Conservation (phyloP, 108 stramenopile species). For the Pseudonitzschia multistriata region DNA sequence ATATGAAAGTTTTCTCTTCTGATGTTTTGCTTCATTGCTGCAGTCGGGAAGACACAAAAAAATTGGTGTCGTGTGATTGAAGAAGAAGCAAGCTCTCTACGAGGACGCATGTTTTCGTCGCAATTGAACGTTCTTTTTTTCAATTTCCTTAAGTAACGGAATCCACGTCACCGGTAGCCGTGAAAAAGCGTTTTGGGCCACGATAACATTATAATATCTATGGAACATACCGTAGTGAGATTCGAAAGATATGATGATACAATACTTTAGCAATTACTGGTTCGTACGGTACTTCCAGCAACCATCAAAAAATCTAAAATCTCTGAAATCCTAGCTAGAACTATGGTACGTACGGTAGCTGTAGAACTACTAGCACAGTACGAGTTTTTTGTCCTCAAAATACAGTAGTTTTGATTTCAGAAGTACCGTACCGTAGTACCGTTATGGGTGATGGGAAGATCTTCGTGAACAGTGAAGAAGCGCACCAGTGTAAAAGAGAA, state of each 20-base stretch:
- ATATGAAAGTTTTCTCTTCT: not conserved
- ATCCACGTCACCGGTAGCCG: slow-evolving; percentile 6
- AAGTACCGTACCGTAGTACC: too few relatives aligned
- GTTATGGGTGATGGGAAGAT: too few relatives aligned
- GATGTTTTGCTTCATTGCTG: not conserved
- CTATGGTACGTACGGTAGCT: too few relatives aligned
- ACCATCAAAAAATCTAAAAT: too few relatives aligned
- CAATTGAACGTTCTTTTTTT: slow-evolving; percentile 9
- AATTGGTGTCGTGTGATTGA: not conserved
- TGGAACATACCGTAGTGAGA: not conserved
- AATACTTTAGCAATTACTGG: not conserved
- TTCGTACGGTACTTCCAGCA: too few relatives aligned
- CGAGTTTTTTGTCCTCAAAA: too few relatives aligned
- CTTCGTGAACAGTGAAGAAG: too few relatives aligned
- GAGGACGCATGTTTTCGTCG: slow-evolving; percentile 9
- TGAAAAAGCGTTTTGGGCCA: not conserved
- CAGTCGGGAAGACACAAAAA: not conserved
- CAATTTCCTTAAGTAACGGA: not conserved
- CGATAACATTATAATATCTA: not conserved
- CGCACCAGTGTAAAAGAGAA: too few relatives aligned
- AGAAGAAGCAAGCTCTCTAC: not conserved
- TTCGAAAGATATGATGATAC: not conserved
- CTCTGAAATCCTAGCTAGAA: too few relatives aligned
- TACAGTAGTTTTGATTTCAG: too few relatives aligned
- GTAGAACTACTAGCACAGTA: too few relatives aligned